Conservation (phyloP, 768 basidiomycete genomes). For the Kwoniella sp. region DNA sequence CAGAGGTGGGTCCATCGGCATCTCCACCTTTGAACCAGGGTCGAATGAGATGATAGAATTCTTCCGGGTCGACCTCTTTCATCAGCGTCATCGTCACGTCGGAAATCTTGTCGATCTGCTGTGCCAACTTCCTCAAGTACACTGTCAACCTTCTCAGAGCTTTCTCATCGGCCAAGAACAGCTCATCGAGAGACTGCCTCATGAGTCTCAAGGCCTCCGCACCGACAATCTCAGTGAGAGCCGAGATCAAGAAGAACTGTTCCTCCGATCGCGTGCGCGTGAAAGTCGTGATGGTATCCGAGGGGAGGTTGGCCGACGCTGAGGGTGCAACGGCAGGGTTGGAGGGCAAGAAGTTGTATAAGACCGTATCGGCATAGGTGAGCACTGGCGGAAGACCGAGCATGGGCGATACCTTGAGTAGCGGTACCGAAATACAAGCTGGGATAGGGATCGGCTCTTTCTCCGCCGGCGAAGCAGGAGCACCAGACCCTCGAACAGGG, state of each 20-base stretch:
- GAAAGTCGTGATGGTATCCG: constrained; percentile 59
- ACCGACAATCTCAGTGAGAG: constrained; percentile 81
- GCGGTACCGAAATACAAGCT: constrained; percentile 69
- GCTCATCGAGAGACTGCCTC: constrained; percentile 81
- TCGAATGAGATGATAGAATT: constrained; percentile 84
- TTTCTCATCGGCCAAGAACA: constrained; percentile 73
- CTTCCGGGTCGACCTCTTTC: constrained; percentile 69
- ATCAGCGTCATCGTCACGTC: constrained; percentile 67
- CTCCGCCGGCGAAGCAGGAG: neutral
- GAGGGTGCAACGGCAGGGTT: constrained; percentile 36
- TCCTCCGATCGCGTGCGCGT: constrained; percentile 77
- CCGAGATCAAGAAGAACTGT: constrained; percentile 83
- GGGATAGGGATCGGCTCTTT: constrained; percentile 66
- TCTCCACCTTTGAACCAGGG: constrained; percentile 92
- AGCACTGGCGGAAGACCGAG: constrained; percentile 82
- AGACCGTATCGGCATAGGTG: constrained; percentile 87
- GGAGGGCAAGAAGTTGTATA: constrained; percentile 68
- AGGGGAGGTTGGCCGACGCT: constrained; percentile 62
- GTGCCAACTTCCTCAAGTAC: constrained; percentile 68
- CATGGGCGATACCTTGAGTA: constrained; percentile 68
- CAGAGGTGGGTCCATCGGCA: constrained; percentile 55
- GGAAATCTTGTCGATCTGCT: constrained; percentile 68
- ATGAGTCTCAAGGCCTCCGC: constrained; percentile 82
- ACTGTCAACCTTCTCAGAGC: constrained; percentile 68
- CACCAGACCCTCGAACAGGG: too few species aligned